Evolutionary conservation across 768 basidiomycete species (phyloP).

Genomic region (Gloeophyllum trabeum): DNA sequence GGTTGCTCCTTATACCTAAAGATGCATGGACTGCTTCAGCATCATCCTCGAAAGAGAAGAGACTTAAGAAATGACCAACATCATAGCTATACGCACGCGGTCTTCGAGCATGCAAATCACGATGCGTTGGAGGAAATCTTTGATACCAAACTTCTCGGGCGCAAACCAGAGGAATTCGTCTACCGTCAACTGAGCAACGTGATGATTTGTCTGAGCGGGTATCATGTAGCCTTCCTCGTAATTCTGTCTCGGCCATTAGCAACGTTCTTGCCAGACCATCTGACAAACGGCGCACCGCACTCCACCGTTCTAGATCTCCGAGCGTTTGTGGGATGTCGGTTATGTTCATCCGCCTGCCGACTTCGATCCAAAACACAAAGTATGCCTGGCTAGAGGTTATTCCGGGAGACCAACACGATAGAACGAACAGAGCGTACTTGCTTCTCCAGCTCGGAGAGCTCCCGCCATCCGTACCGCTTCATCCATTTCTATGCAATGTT

Average conservation of each 20-base stretch:
- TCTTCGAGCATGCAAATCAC: constrained; percentile 29
- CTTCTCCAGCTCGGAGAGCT: constrained; percentile 29
- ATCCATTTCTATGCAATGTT: constrained; percentile 23
- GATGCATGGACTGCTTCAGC: neutral
- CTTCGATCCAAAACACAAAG: constrained; percentile 29
- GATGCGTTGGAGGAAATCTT: constrained; percentile 21
- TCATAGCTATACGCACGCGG: constrained; percentile 33
- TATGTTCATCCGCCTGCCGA: constrained; percentile 36
- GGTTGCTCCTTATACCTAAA: constrained; percentile 27
- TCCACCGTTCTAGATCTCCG: constrained; percentile 26
- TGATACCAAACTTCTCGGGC: constrained; percentile 26
- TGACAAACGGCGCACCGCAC: too few species aligned
- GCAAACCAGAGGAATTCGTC: constrained; percentile 28
- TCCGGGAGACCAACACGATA: neutral
- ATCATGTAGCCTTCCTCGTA: constrained; percentile 33
- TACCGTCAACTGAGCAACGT: constrained; percentile 26
- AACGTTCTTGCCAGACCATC: too few species aligned
- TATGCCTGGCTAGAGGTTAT: constrained; percentile 17
- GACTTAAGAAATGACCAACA: constrained; percentile 20
- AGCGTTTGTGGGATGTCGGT: constrained; percentile 30
- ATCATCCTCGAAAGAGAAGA: too few species aligned
- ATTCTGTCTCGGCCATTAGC: too few species aligned
- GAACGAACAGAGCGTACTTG: constrained; percentile 16
- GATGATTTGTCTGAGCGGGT: constrained; percentile 26
- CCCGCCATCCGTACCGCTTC: constrained; percentile 31